Base-by-base conservation (phyloP, 2,329 filamentous ascomycete genomes). In the Xylaria polymorpha region DNA sequence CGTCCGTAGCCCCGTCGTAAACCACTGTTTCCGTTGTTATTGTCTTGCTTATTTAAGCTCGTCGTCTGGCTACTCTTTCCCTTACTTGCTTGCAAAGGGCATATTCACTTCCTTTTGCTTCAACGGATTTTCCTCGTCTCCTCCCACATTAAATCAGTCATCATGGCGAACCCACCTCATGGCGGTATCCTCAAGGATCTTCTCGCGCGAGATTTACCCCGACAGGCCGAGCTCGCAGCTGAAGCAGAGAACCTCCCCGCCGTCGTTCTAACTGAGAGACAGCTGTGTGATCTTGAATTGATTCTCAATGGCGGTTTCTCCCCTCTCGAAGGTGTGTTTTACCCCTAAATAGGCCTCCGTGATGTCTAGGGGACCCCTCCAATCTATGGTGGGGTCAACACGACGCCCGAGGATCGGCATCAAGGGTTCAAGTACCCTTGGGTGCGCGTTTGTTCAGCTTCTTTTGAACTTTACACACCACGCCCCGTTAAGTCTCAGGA, bases 221-320 rank as follows among this genome's bases (percentile, higher is more conserved):
- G 92, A 79, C 91, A 96, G 74, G 86, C 86, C 72, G 86, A 97
- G 85, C 92, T 99, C 72, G 85, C 86, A 66, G 88, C 88, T 56
- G 96, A 99, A 85, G 92, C 95, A 50, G 94, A 97, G 86, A 91
- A 80, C 39, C 90, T 98, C 55, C 93, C 94, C 44, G 92, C 95
- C 44, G 87, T 99, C 75, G 85, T 92, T 69, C 90, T 99, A 74
- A 92, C 89, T 61, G 96, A 99, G 87, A 91, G 96, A 78, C 96
- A 99, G 84, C 90, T 99, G 59, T 99, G 96, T 84, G 96, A 99
- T 87, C 88, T 99, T 75, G 96, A 99, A 84, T 85, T 99, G 83
- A 94, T 99, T 79, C 90, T 99, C 82, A 98, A 94, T 82, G 96
- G 96, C 80, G 96, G 96, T 74, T 99, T 99, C 86, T 98, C 94